Percentiles rank a stretch among this genome's conserved stretches.
phyloP scores from a whole-genome alignment of 192 early-diverging fungal species.

The Backusella luteola region DNA sequence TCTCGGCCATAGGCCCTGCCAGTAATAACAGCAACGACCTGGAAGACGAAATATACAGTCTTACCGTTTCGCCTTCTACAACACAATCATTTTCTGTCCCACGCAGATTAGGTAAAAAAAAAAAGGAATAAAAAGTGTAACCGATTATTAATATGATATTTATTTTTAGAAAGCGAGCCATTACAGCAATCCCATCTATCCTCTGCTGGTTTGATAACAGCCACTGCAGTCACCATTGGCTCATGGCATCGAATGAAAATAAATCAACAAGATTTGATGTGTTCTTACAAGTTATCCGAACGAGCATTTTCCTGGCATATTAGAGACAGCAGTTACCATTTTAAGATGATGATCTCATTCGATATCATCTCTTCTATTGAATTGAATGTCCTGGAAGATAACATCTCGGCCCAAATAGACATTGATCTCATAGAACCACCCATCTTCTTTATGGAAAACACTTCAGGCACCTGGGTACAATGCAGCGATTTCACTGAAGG shows the following conservation, averaged over 20 bases:
- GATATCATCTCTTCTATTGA: slow-evolving; percentile 45
- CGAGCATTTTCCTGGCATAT: slow-evolving; percentile 58
- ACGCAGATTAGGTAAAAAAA: slow-evolving; percentile 7
- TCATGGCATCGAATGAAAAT: slow-evolving; percentile 62
- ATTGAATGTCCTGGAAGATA: slow-evolving; percentile 40
- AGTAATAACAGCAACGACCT: neutral
- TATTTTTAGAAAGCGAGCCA: slow-evolving; percentile 9
- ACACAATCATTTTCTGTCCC: neutral
- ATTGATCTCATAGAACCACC: slow-evolving; percentile 53
- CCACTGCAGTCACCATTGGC: slow-evolving; percentile 55
- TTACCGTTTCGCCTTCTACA: slow-evolving; percentile 3
- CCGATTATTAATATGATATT: neutral
- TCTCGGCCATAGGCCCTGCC: neutral
- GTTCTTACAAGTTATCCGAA: slow-evolving; percentile 49
- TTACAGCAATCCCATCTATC: neutral
- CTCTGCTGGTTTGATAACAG: slow-evolving; percentile 32
- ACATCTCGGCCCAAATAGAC: slow-evolving; percentile 46
- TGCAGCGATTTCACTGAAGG: slow-evolving; percentile 67
- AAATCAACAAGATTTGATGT: slow-evolving; percentile 50
- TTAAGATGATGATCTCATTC: slow-evolving; percentile 61
- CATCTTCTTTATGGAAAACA: slow-evolving; percentile 60
- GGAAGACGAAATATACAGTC: neutral
- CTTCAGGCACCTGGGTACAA: slow-evolving; percentile 44
- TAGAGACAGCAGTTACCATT: slow-evolving; percentile 49
- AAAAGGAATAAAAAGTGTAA: neutral